Percentiles rank a stretch among this genome's conserved stretches.
Evolutionary conservation across 2,329 filamentous ascomycete genomes (phyloP).

Genomic region (Paecilomyces variotii): DNA sequence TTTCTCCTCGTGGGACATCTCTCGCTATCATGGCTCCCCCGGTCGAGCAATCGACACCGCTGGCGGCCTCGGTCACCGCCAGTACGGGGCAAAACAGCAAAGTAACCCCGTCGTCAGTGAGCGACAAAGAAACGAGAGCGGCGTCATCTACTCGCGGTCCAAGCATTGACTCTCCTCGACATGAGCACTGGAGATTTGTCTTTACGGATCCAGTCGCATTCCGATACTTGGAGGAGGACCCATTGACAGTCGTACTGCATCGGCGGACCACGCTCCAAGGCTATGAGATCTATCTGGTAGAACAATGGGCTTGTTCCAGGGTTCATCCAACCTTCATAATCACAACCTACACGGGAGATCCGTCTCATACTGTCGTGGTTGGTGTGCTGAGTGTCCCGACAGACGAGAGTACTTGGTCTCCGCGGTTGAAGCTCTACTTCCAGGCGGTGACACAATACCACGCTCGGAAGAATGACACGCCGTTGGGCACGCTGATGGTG

Average conservation of each 20-base stretch:
- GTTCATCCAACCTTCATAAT: constrained; percentile 86
- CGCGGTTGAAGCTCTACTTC: constrained; percentile 73
- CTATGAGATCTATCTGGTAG: constrained; percentile 89
- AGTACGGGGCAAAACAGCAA: constrained; percentile 21
- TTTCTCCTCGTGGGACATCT: constrained; percentile 4
- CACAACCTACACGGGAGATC: constrained; percentile 84
- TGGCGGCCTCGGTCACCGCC: constrained; percentile 12
- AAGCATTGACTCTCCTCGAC: constrained; percentile 12
- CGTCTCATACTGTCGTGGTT: constrained; percentile 67
- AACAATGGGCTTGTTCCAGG: constrained; percentile 95
- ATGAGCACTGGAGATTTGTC: constrained; percentile 50
- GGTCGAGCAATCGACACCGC: constrained; percentile 15
- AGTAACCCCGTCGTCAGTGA: constrained; percentile 7
- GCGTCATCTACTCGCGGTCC: constrained; percentile 9
- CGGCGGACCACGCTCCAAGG: constrained; percentile 63
- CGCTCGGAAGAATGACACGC: constrained; percentile 73
- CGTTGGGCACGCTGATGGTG: constrained; percentile 78
- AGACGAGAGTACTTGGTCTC: constrained; percentile 73
- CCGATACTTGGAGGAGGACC: constrained; percentile 76
- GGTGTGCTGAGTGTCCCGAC: constrained; percentile 74
- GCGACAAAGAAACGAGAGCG: constrained; percentile 12
- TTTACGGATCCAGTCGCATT: constrained; percentile 61
- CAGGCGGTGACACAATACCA: constrained; percentile 77
- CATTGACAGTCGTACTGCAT: constrained; percentile 65
- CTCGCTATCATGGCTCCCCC: constrained; percentile 10